These are phyloP conservation scores for Triticum aestivum DNA, from an alignment of 176 grass and related monocot genomes.

Conservation along the genomic window IWGSC_CS_RefSeq_v2.1 NC_057810.1:72625511-72626010, in stretches of 20 bases:
- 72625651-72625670: not conserved
- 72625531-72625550: not conserved
- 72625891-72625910: not conserved
- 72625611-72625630: not conserved
- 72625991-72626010: accelerated
- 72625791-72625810: not conserved
- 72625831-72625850: not conserved
- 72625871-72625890: not conserved
- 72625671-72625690: not conserved
- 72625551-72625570: not conserved
- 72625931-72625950: not conserved
- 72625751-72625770: not conserved
- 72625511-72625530: not conserved
- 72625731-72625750: not conserved
- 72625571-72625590: not conserved
- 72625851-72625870: not conserved
- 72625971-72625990: accelerated
- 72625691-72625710: not conserved
- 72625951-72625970: not conserved
- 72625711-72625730: not conserved
- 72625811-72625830: not conserved
- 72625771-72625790: not conserved
- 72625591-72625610: not conserved
- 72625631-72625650: not conserved
- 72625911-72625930: not conserved